Evolutionary conservation across 2,329 filamentous ascomycete genomes (phyloP), one percentile per base, ranked within the genome.

Genomic region (Aspergillus hortae): DNA sequence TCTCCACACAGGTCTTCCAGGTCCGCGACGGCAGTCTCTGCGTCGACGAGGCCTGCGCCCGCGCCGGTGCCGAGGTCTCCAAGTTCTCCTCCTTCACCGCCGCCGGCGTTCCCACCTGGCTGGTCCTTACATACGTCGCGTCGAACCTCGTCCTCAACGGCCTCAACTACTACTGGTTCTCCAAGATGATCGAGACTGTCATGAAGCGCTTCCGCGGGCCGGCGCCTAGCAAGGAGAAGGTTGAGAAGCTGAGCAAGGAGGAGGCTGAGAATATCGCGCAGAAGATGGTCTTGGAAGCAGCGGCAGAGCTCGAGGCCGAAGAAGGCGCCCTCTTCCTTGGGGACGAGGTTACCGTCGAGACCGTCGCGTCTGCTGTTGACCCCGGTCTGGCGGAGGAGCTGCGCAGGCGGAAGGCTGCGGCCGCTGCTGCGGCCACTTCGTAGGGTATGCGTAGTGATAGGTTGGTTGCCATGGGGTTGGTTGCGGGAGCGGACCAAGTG

Each of bases 341-440:
- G 10, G 65, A 69, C 48, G 47, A 56, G 19, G 38, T 55, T 2
- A 52, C 55, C 6, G 54, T 48, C 21, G 56, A 58, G 47, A 55
- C 62, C 32, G 55, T 59, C 30, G 55, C 62, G 7, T 61, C 65
- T 3, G 62, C 59, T 4, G 58, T 66, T 15, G 69, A 91, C 84
- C 38, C 88, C 87, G 9, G 90, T 86, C 88, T 96, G 92, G 67
- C 91, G 86, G 72, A 96, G 92, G 25, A 96, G 80, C 72, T 96
- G 90, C 21, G 89, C n/a, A 61, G 58, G 47, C 56, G 66, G 38
- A 67, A 58, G 27, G 52, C 55, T 33, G 57, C 62, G 23, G 43
- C 56, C 32, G 48, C 56, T 35, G 32, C 51, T 53, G 27, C 35
- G 12, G 35, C 15, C 15, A 7, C 35, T 30, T 35, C 46, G 25